phyloP scores from a whole-genome alignment of 1,284 basidiomycete species.

The Papiliotrema terrestris region DNA sequence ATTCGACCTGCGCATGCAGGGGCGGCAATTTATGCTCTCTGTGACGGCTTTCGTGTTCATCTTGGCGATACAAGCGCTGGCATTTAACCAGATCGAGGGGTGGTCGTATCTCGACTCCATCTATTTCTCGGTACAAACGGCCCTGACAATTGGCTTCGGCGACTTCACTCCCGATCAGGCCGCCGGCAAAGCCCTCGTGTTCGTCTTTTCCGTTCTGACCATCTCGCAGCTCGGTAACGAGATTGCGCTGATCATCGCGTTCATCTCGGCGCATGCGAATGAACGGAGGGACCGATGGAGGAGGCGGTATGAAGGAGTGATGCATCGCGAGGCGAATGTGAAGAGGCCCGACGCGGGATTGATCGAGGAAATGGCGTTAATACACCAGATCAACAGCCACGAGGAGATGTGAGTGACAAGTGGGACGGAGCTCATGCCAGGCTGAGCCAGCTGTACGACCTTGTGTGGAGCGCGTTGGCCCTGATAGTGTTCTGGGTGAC shows the following conservation, averaged over 20 bases:
- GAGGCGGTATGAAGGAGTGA: conserved; percentile 33
- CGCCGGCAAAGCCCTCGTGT: conserved; percentile 45
- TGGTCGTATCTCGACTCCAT: conserved; percentile 46
- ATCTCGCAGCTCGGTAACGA: conserved; percentile 50
- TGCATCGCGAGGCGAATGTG: conserved; percentile 32
- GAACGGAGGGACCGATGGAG: conserved; percentile 42
- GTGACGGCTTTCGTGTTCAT: conserved; percentile 46
- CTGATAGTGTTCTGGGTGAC: conserved; percentile 47
- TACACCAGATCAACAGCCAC: conserved; percentile 41
- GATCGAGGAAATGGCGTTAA: conserved; percentile 45
- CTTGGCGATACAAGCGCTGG: conserved; percentile 41
- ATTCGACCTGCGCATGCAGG: conserved; percentile 37
- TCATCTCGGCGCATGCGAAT: conserved; percentile 34
- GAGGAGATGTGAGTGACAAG: conserved; percentile 37
- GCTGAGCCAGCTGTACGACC: conserved; percentile 43
- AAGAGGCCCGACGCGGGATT: conserved; percentile 34
- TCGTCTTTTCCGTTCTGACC: conserved; percentile 48
- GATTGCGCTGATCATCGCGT: conserved; percentile 47
- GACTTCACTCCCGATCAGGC: conserved; percentile 36
- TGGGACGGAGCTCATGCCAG: conserved; percentile 10
- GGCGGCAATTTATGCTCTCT: conserved; percentile 50
- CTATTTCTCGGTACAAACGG: conserved; percentile 27
- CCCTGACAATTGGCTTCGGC: conserved; percentile 48
- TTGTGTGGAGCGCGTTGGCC: conserved; percentile 38
- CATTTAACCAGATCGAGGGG: conserved; percentile 38